Evolutionary conservation across 1,284 basidiomycete genomes (phyloP), one percentile per base, ranked within the genome.

Genomic region (Ceratobasidium sp.): DNA sequence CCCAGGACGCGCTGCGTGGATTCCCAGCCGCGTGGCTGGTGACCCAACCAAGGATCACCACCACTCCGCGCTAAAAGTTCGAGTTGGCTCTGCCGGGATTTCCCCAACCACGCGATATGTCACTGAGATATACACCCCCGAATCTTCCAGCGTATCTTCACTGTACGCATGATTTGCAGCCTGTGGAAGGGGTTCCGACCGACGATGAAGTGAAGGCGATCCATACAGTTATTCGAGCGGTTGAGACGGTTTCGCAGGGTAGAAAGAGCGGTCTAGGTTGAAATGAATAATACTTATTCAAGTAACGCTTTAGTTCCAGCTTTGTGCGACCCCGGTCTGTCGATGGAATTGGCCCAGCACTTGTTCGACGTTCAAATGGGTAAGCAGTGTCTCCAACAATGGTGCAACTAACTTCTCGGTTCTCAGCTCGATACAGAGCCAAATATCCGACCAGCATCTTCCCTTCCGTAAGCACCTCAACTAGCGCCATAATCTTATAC

Each of bases 291-390:
- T 56, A 15, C 2, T 41, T 5, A 41, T 41, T 11, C 4, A 11
- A 41, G 4, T 29, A 4, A 41, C 11, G 11, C 36, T 5, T 41
- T 22, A 63, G 60, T 63, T 44, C 60, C 60, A 2, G 36, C n/a
- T 2, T 45, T 63, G 41, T 45, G 2, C 19, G 44, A 47, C 22
- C 24, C 60, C 2, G 8, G 1, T 4, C 17, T 63, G n/a, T 22
- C 41, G 4, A 47, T 47, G 36, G 44, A n/a, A 2, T 44, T 63
- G 2, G 11, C 60, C 2, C 33, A 63, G 1, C 44, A 63, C 24
- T 63, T 63, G 41, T 63, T 63, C 22, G 60, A 45, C 1, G 60
- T 45, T n/a, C 60, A 63, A n/a, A 63, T 63, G 60, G 60, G 60
- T 63, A 63, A 44, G 60, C n/a, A n/a, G n/a, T n/a, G n/a, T n/a